Conservation (phyloP, 2,329 filamentous ascomycete species). For the Davidsoniella neocaledoniae region DNA sequence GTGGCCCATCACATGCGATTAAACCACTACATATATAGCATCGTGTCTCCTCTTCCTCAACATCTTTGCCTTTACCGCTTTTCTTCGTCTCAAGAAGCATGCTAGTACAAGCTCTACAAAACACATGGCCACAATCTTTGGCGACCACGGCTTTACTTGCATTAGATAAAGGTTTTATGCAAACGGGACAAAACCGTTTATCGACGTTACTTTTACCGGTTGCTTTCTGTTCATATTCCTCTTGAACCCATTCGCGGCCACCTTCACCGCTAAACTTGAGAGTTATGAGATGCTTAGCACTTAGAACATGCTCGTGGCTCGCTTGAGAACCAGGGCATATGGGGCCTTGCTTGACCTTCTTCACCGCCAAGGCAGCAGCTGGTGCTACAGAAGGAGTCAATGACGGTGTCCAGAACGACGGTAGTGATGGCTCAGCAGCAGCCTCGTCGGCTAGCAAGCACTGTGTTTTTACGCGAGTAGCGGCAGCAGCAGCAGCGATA, state of each 20-base stretch:
- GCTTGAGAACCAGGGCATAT: conserved; percentile 51
- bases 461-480: conserved; percentile 52
- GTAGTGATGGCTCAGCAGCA: conserved; percentile 49
- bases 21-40: conserved; percentile 84
- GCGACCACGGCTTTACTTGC: conserved; percentile 66
- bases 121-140: conserved; percentile 79
- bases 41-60: conserved; percentile 29
- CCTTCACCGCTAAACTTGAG: conserved; percentile 63
- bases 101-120: conserved; percentile 56
- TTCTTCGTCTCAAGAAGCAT: conserved; percentile 37
- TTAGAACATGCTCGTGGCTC: conserved; percentile 53
- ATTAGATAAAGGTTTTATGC: conserved; percentile 69
- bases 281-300: conserved; percentile 59
- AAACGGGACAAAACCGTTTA: conserved; percentile 56
- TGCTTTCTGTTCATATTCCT: not conserved
- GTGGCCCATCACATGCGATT: conserved; percentile 30
- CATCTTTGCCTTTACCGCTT: conserved; percentile 18
- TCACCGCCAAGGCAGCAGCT: conserved; percentile 36
- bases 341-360: conserved; percentile 48
- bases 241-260: conserved; percentile 18
- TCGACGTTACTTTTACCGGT: not conserved
- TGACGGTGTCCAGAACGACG: conserved; percentile 86
- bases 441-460: conserved; percentile 56
- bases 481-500: conserved; percentile 46
- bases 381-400: conserved; percentile 45